Evolutionary conservation across 2,329 filamentous ascomycete species (phyloP).

Genomic region (Fusarium dimerum): DNA sequence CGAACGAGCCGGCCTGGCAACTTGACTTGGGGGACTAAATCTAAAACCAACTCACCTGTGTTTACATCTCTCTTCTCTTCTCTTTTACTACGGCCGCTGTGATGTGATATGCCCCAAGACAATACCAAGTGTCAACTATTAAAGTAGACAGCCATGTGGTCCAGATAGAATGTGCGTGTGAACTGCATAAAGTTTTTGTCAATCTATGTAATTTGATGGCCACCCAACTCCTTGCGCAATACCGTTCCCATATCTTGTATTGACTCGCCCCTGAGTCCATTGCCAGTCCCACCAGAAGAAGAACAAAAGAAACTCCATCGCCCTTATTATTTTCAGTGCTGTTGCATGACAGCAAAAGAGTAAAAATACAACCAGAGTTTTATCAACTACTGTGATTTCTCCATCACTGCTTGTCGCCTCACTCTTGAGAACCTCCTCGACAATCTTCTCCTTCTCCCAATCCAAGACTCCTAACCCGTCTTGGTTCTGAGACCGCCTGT

Average conservation of each 20-base stretch:
- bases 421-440: conserved; percentile 2
- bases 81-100: too few relatives aligned
- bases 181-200: background rate
- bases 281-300: background rate
- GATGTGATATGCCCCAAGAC: background rate
- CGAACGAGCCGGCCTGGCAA: too few relatives aligned
- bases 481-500: conserved; percentile 28
- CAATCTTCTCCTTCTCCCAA: conserved; percentile 13
- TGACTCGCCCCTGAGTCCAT: conserved; percentile 3
- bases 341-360: background rate
- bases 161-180: background rate
- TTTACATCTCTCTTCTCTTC: background rate
- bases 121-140: too few relatives aligned
- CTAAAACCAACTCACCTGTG: conserved; percentile 3
- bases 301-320: background rate
- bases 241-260: background rate
- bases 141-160: too few relatives aligned
- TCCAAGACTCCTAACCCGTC: conserved; percentile 26
- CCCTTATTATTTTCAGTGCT: too few relatives aligned
- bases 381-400: too few relatives aligned
- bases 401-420: background rate
- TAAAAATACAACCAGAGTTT: conserved; percentile 24
- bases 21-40: background rate
- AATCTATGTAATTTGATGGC: conserved; percentile 8
- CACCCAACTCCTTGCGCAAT: background rate